A percentile compares a stretch with the other conserved stretches of the same genome.
Conservation (phyloP, 306 rosid genomes). For the Cicer cuneatum region DNA sequence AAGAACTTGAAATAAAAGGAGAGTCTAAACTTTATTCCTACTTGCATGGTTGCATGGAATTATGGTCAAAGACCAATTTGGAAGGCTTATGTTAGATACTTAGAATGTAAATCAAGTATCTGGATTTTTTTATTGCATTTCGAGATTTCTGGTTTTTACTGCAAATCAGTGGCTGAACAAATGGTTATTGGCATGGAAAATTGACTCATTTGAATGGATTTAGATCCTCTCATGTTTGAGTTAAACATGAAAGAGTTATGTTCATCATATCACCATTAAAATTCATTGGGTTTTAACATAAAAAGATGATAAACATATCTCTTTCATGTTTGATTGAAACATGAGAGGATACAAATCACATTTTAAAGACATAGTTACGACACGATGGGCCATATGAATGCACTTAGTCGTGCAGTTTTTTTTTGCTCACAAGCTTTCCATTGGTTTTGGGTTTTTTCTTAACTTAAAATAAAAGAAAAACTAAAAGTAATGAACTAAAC, state of each 20-base stretch:
- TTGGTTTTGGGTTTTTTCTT: background rate
- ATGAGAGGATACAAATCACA: too few species aligned
- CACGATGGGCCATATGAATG: too few species aligned
- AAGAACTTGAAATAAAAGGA: conserved; percentile 41
- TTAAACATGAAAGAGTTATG: too few species aligned
- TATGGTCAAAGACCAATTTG: conserved; percentile 37
- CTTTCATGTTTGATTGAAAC: too few species aligned
- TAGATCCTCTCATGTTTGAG: too few species aligned
- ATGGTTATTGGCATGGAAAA: conserved; percentile 31
- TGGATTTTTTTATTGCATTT: conserved; percentile 30
- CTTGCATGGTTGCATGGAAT: background rate
- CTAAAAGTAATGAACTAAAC: background rate
- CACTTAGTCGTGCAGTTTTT: too few species aligned
- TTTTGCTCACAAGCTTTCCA: background rate
- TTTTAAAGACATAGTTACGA: too few species aligned
- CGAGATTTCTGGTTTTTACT: conserved; percentile 33
- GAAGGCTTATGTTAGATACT: conserved; percentile 32
- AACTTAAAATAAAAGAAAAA: background rate
- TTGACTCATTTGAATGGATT: background rate
- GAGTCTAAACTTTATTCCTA: conserved; percentile 39
- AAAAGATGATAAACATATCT: too few species aligned
- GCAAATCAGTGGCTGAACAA: background rate
- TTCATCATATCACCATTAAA: too few species aligned
- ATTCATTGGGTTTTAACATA: too few species aligned
- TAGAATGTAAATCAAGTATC: conserved; percentile 43